Base-by-base conservation (phyloP, 2,329 filamentous ascomycete species). In the Pyrenochaeta sp. region DNA sequence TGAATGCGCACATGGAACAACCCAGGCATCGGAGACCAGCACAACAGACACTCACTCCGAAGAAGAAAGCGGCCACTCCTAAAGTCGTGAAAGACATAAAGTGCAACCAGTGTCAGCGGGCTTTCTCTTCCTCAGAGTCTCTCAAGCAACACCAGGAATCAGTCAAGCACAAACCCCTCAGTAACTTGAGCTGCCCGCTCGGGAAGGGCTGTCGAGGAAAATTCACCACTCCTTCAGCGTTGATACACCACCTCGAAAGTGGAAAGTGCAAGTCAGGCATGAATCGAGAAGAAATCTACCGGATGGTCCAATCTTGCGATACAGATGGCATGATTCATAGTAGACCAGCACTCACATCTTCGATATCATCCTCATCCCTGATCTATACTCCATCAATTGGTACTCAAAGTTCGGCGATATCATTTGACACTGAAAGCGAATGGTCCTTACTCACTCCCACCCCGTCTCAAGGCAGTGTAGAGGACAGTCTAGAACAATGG, bases 201-300 rank as follows among this genome's bases (percentile, higher is more conserved):
- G 53, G 53, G 14, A 35, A 50, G n/a, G 44, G 23, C 15, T 57
- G 50, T 23, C 17, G 23, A 36, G 35, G 45, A 47, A 49, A 47
- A 11, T 60, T 56, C 23, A 44, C 30, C 21, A 18, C 48, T 2
- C 53, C 53, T 17, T 57, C 49, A 1, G 49, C 49, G 40, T 37
- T 60, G 20, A 20, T 59, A 15, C 44, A 53, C 30, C 49, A 59
- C 32, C 45, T 59, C 2, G 52, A 59, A 33, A 56, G 56, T 35
- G 49, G 56, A 39, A 43, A 30, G 36, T 56, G 49, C 45, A 21
- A 23, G n/a, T 56, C 45, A 21, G 45, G 49, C 9, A 50, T 59
- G 36, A 45, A 46, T 35, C 39, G 44, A n/a, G 33, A 47, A 23
- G 30, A 45, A 14, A 48, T 58, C 18, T 51, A 51, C 31, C 15